Percentiles rank a stretch among this genome's conserved stretches.
These are phyloP conservation scores for Apiospora marii DNA, from an alignment of 2,329 filamentous ascomycete genomes.

Conservation along the genomic window DNA sequence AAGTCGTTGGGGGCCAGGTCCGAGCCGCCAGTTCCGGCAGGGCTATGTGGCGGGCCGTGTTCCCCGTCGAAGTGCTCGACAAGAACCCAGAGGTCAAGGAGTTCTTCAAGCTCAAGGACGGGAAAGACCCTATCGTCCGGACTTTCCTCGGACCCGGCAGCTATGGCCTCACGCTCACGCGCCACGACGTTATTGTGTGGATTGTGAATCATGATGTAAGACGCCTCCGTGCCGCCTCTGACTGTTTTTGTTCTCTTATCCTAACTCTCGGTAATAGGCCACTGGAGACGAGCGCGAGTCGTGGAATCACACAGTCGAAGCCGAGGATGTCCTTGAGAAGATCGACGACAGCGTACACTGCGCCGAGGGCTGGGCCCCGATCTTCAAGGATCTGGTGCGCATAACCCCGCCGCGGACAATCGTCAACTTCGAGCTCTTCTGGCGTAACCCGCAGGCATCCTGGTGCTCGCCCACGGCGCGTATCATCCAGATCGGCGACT, in stretches of 20 bases:
- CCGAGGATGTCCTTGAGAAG: constrained; percentile 42
- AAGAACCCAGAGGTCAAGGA: constrained; percentile 44
- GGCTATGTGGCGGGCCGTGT: constrained; percentile 48
- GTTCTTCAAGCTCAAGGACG: constrained; percentile 51
- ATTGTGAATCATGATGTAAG: constrained; percentile 48
- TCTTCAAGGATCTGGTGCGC: constrained; percentile 32
- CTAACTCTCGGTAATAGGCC: neutral
- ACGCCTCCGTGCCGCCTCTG: neutral
- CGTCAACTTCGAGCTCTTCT: constrained; percentile 49
- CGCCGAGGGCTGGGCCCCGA: constrained; percentile 27
- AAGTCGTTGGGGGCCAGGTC: constrained; percentile 41
- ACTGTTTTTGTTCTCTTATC: neutral
- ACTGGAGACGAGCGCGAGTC: constrained; percentile 46
- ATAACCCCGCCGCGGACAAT: constrained; percentile 41
- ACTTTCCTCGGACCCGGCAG: constrained; percentile 55
- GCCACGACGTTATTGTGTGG: constrained; percentile 46
- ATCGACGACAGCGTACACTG: constrained; percentile 19
- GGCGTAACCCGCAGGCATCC: constrained; percentile 43
- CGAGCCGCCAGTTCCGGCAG: constrained; percentile 52
- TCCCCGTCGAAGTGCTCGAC: neutral
- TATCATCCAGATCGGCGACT: constrained; percentile 46
- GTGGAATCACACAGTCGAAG: constrained; percentile 46
- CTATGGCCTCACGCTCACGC: constrained; percentile 45
- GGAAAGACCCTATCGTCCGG: constrained; percentile 51
- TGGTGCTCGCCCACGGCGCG: constrained; percentile 42